Conservation (phyloP, 129 eudicot genomes). For the Ambrosia trifida region DNA sequence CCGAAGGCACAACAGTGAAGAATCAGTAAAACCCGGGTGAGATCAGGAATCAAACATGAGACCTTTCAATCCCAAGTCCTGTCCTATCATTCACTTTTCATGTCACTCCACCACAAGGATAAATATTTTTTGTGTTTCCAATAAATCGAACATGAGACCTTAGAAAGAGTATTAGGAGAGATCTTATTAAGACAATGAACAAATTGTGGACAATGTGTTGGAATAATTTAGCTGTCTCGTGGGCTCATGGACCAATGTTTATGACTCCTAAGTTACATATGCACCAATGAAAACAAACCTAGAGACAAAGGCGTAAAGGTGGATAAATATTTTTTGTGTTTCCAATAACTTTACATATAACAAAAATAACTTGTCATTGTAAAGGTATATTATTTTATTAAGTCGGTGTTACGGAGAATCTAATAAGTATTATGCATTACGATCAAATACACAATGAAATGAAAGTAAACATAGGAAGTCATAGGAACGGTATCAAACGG, state of each 20-base stretch:
- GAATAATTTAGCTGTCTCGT: constrained; percentile 13
- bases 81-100: no score
- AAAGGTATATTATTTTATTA: background rate
- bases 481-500: no score
- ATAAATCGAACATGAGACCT: no score
- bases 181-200: background rate
- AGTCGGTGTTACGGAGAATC: constrained; percentile 2
- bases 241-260: constrained; percentile 22
- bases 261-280: constrained; percentile 19
- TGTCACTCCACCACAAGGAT: no score
- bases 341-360: background rate
- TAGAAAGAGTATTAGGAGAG: background rate
- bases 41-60: no score
- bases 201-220: background rate
- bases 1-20: no score
- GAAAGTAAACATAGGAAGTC: no score
- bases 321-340: background rate
- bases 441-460: background rate
- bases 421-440: background rate
- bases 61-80: no score
- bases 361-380: background rate
- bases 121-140: no score
- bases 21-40: no score
- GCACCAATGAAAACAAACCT: constrained; percentile 20
- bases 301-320: constrained; percentile 26